Base-by-base conservation (phyloP, 495 filamentous ascomycete genomes). In the Stereocaulon alpinum region DNA sequence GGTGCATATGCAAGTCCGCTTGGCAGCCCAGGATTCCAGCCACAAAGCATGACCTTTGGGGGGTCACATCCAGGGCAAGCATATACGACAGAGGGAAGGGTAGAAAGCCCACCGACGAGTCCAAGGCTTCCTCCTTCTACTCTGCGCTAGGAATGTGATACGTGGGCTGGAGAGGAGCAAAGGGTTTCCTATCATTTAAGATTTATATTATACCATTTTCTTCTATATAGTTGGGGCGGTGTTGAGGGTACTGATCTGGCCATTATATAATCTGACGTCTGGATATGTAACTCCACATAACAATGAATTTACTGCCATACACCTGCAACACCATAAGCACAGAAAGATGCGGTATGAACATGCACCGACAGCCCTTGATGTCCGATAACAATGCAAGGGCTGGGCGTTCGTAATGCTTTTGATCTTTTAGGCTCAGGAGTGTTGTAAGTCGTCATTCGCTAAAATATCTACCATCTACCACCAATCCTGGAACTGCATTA, bases 1-100 rank as follows among this genome's bases (percentile, higher is more conserved):
- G 73, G 70, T 22, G 77, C 76, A 10, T 80, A 80, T 61, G 65
- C 69, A 17, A 76, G 73, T 60, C 73, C 76, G 17, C 69, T 76
- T 66, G 58, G 56, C 30, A 72, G 65, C 37, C 72, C 76, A 44
- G 58, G 61, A 15, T 66, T 61, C 62, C 45, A 63, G 49, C 54
- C 66, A 60, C 53, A 60, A 55, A 61, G 57, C 24, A 54, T 66
- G 63, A 50, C 55, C 55, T 63, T 56, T 61, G 65, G 52, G 55
- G 34, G 14, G 9, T 32, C 58, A 61, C 40, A 61, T 40, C 59
- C 61, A 14, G 72, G 73, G 20, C 65, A 70, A 49, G 73, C 73
- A 15, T 64, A 70, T 52, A 74, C 73, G 15, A 68, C 69, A 20
- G 69, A 74, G 47, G 53, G 40, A 40, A 62, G 70, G 58, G 66